Evolutionary conservation across 1,284 basidiomycete species (phyloP).

Genomic region (Meira miltonrushii): DNA sequence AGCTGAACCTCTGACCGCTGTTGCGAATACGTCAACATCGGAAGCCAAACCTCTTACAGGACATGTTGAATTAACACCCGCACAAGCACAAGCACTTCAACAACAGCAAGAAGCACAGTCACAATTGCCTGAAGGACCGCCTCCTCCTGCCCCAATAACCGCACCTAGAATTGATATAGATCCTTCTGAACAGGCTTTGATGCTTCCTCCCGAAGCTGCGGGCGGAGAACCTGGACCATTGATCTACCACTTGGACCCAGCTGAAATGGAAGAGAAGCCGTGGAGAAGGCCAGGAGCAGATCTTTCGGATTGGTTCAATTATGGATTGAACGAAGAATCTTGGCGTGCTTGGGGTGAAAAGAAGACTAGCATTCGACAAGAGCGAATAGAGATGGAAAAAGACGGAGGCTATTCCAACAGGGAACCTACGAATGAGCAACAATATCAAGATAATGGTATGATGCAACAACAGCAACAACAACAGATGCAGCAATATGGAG

Average conservation of each 20-base stretch:
- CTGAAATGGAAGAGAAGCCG: constrained; percentile 69
- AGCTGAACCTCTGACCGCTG: constrained; percentile 5
- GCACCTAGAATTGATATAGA: constrained; percentile 32
- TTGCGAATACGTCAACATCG: neutral
- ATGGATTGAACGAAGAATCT: constrained; percentile 93
- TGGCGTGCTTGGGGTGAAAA: constrained; percentile 89
- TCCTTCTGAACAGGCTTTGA: constrained; percentile 1
- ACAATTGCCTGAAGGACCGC: constrained; percentile 34
- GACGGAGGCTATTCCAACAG: neutral
- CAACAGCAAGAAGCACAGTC: neutral
- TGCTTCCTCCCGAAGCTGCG: constrained; percentile 57
- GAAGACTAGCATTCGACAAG: constrained; percentile 54
- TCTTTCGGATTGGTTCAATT: constrained; percentile 97
- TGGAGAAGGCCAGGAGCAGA: constrained; percentile 91
- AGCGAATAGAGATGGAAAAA: constrained; percentile 8
- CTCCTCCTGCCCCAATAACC: constrained; percentile 36
- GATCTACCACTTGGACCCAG: constrained; percentile 82
- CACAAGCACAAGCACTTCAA: too few species aligned
- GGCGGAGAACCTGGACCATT: constrained; percentile 61
- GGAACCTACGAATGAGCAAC: constrained; percentile 10
- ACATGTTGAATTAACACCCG: too few species aligned
- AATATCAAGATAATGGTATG: neutral
- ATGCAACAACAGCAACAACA: constrained; percentile 8
- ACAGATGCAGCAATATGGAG: constrained; percentile 10
- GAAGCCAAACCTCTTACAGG: too few species aligned